Base-by-base conservation (phyloP, 805 yeast species). In the Lipomyces yamanashiensis region DNA sequence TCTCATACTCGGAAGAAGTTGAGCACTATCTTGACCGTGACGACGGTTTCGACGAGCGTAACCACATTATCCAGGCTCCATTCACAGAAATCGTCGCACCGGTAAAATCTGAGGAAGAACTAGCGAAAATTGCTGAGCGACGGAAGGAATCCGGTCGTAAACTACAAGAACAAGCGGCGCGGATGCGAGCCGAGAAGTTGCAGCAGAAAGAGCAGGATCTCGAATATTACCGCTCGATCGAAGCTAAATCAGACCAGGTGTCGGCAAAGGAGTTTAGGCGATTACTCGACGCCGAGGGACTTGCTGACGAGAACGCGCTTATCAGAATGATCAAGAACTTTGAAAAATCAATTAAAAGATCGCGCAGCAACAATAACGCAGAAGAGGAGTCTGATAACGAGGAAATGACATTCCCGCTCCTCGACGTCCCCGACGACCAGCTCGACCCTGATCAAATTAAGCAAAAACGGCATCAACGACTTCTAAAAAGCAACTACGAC, bases 151-250 rank as follows among this genome's bases (percentile, higher is more conserved):
- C 88, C 67, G 98, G 98, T 8, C 84, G 87, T 67, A 81, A 96
- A 68, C 80, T 96, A 66, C 98, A 95, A 76, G 96, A 90, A 71
- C 97, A 92, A 75, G 98, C 98, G 0, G 92, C 88, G 70, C 88
- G 87, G 71, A 87, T 87, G 68, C 80, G 99, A 61, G 75, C 86
- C 9, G 97, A 93, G 73, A 92, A 90, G 71, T 76, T 90, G 52
- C 80, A 85, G 15, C 91, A 91, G 74, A 88, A 89, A 68, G 92
- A 92, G 70, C 86, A 88, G 69, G 97, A 93, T 71, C 84, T 80
- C 67, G 87, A 82, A 53, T 91, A 92, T 74, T 91, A 87, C 71
- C 77, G 84, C 0, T 82, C 83, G 61, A 74, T 90, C 58, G 76
- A 70, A 19, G 64, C 59, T n/a, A 52, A 61, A 75, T 37, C 78